Evolutionary conservation across 768 basidiomycete species (phyloP).

Genomic region (Tricholoma hemisulphureum): DNA sequence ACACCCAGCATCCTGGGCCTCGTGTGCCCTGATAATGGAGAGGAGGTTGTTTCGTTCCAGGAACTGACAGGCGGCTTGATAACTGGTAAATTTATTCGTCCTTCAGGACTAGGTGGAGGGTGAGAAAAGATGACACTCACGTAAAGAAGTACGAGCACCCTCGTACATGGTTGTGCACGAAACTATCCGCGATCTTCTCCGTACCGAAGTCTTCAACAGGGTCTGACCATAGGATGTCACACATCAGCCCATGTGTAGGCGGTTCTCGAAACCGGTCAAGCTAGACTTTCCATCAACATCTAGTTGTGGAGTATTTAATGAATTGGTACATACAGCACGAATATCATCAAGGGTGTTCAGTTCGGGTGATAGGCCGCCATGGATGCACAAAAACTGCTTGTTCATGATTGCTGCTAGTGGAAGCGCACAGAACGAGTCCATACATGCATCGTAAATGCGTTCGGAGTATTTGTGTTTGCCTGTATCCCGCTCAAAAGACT

Average conservation of each 20-base stretch:
- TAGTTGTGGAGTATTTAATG: not conserved
- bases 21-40: slow-evolving; percentile 96
- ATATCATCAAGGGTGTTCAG: slow-evolving; percentile 95
- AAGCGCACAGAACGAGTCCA: slow-evolving; percentile 95
- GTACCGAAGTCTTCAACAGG: slow-evolving; percentile 96
- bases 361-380: slow-evolving; percentile 95
- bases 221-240: slow-evolving; percentile 98
- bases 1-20: slow-evolving; percentile 97
- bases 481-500: slow-evolving; percentile 28
- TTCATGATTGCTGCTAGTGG: slow-evolving; percentile 99
- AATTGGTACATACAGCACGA: slow-evolving; percentile 60
- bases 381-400: slow-evolving; percentile 98
- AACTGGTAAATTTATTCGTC: slow-evolving; percentile 45
- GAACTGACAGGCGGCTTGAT: slow-evolving; percentile 96
- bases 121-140: slow-evolving; percentile 24
- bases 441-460: slow-evolving; percentile 93
- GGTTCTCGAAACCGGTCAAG: slow-evolving; percentile 99
- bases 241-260: slow-evolving; percentile 96
- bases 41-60: slow-evolving; percentile 95
- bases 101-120: not conserved
- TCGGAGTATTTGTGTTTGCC: slow-evolving; percentile 99
- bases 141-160: slow-evolving; percentile 95
- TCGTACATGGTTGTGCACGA: slow-evolving; percentile 94
- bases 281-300: slow-evolving; percentile 36
- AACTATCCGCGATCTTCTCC: slow-evolving; percentile 88